Evolutionary conservation across 768 basidiomycete genomes (phyloP).

Genomic region (Cystoderma amianthinum): DNA sequence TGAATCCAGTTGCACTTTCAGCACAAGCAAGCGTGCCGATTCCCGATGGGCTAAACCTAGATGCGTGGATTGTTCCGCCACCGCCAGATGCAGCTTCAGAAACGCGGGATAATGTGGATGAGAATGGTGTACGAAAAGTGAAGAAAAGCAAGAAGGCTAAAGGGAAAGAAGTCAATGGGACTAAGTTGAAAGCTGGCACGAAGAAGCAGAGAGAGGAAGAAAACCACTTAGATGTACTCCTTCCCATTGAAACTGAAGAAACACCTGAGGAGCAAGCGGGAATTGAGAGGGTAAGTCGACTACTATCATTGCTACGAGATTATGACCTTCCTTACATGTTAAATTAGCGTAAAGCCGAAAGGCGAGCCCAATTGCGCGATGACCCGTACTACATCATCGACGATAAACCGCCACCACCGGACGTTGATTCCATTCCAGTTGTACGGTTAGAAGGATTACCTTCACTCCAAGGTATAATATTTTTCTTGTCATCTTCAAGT

Average conservation of each 20-base stretch:
- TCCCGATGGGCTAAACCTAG: conserved; percentile 83
- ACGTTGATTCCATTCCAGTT: conserved; percentile 90
- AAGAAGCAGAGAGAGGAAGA: conserved; percentile 20
- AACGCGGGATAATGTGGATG: conserved; percentile 12
- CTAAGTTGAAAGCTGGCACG: conserved; percentile 20
- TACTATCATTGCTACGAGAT: no score
- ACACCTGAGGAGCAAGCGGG: conserved; percentile 53
- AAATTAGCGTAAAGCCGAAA: conserved; percentile 71
- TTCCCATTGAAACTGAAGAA: conserved; percentile 35
- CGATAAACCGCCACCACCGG: conserved; percentile 43
- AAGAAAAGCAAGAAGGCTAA: conserved; percentile 47
- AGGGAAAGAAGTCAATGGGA: conserved; percentile 22
- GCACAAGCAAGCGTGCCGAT: conserved; percentile 80
- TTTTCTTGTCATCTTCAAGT: conserved; percentile 1
- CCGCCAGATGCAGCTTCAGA: conserved; percentile 30
- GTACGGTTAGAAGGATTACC: conserved; percentile 75
- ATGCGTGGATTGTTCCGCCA: conserved; percentile 77
- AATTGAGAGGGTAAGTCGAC: conserved; percentile 51
- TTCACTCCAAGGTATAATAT: conserved; percentile 30
- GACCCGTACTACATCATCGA: conserved; percentile 92
- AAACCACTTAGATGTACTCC: conserved; percentile 15
- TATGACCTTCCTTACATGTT: no score
- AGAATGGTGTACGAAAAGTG: conserved; percentile 38
- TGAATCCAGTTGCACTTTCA: conserved; percentile 74
- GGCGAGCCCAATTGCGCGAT: conserved; percentile 68